A percentile compares a stretch with the other conserved stretches of the same genome.
phyloP scores from a whole-genome alignment of 768 basidiomycete genomes.

The Paxillus ammoniavirescens region DNA sequence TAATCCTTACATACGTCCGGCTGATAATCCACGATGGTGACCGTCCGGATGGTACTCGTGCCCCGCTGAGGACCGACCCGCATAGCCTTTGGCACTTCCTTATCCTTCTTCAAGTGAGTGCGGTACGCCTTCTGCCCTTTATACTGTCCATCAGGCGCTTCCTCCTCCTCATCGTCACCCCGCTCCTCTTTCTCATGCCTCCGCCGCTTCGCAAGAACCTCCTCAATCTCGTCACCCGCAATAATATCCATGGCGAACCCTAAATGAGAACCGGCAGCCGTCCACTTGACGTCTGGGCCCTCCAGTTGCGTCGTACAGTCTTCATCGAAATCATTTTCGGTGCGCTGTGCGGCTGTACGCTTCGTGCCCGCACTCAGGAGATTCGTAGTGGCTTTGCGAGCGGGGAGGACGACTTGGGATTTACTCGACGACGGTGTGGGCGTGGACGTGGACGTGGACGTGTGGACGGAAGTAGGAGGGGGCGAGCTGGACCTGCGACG shows the following conservation, averaged over 20 bases:
- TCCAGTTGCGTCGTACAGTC: conserved; percentile 42
- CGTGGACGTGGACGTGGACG: conserved; percentile 19
- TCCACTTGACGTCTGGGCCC: conserved; percentile 74
- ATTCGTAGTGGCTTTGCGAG: conserved; percentile 63
- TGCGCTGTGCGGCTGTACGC: conserved; percentile 51
- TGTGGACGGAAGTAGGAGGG: conserved; percentile 27
- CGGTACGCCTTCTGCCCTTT: conserved; percentile 82
- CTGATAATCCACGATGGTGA: conserved; percentile 96
- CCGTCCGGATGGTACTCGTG: conserved; percentile 83
- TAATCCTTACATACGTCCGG: conserved; percentile 99
- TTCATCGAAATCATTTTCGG: conserved; percentile 43
- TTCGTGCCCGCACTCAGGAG: conserved; percentile 80
- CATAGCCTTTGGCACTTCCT: conserved; percentile 87
- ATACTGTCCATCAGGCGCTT: conserved; percentile 76
- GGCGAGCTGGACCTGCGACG: conserved; percentile 78
- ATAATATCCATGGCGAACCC: conserved; percentile 73
- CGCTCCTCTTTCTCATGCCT: conserved; percentile 52
- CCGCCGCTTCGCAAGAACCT: conserved; percentile 67
- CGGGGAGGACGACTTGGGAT: conserved; percentile 77
- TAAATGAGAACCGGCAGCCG: conserved; percentile 70
- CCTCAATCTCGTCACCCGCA: conserved; percentile 80
- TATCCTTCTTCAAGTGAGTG: conserved; percentile 75
- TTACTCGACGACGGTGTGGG: conserved; percentile 39
- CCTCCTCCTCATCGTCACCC: conserved; percentile 53
- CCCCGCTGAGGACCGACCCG: conserved; percentile 77